Percentiles rank a stretch among this genome's conserved stretches.
These are phyloP conservation scores for Xylogone sp. DNA, from an alignment of 2,329 filamentous ascomycete genomes.

Conservation along the genomic window DNA sequence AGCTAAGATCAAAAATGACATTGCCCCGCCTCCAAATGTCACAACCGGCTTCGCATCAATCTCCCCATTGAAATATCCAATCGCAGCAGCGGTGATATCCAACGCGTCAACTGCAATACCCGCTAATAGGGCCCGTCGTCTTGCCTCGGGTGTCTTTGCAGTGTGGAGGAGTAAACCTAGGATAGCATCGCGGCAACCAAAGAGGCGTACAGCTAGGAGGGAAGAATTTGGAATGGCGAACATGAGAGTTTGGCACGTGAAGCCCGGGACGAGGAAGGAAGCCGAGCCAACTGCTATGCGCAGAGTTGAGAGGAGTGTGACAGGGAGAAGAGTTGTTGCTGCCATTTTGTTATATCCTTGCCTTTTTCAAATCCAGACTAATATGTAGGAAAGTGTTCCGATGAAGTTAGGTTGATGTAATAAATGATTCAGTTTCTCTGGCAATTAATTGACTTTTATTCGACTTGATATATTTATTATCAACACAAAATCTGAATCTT, in stretches of 20 bases:
- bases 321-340: conserved; percentile 2
- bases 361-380: no score
- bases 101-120: conserved; percentile 7
- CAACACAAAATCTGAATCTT: no score
- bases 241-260: conserved; percentile 1
- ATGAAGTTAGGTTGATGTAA: no score
- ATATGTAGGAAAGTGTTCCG: no score
- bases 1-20: conserved; percentile 3
- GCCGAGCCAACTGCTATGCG: conserved; percentile 3
- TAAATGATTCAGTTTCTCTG: no score
- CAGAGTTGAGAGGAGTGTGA: conserved; percentile 1
- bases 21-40: conserved; percentile 5
- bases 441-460: no score
- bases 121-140: conserved; percentile 3
- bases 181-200: conserved; percentile 3
- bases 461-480: no score
- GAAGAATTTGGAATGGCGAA: background rate
- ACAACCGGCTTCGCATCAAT: background rate
- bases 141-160: conserved; percentile 5
- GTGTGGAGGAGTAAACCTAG: conserved; percentile 5
- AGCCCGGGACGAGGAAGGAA: conserved; percentile 4
- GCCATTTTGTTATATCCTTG: background rate
- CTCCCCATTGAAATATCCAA: background rate
- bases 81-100: background rate
- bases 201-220: conserved; percentile 3